phyloP scores from a whole-genome alignment of 371 early-diverging fungal species.

The Syncephalastrum racemosum region DNA sequence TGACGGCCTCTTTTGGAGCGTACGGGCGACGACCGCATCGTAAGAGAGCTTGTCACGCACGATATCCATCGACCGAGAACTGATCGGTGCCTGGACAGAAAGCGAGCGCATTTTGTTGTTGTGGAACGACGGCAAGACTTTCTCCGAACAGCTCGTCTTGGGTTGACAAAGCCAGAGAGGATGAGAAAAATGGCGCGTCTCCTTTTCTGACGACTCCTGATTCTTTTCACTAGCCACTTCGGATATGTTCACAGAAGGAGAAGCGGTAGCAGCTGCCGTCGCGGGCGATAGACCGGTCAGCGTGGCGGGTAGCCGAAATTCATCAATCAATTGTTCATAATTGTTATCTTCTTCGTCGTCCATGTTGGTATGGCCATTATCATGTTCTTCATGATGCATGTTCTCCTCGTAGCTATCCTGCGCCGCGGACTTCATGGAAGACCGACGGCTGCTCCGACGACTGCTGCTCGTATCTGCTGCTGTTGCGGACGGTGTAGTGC shows the following conservation, averaged over 20 bases:
- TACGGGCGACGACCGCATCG: conserved; percentile 34
- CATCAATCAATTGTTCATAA: conserved; percentile 13
- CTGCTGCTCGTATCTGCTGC: no score
- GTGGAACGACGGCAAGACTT: neutral
- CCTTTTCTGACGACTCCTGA: neutral
- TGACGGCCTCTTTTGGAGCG: conserved; percentile 21
- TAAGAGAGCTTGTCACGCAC: conserved; percentile 33
- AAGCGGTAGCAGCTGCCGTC: neutral
- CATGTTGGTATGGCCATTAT: neutral
- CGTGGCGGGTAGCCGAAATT: conserved; percentile 17
- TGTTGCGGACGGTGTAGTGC: no score
- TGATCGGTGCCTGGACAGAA: no score
- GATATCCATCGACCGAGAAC: conserved; percentile 14
- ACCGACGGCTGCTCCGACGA: no score
- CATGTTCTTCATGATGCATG: no score
- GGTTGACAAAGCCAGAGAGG: neutral
- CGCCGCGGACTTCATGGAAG: no score
- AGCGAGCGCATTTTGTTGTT: conserved; percentile 7
- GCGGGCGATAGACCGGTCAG: conserved; percentile 1
- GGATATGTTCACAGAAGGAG: no score
- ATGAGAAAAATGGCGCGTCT: conserved; percentile 2
- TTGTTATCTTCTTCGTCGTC: conserved; percentile 10
- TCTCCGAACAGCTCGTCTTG: neutral
- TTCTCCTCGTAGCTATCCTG: no score
- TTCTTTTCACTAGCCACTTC: neutral